Conservation (phyloP, 108 stramenopile species). For the Cylindrotheca closterium region DNA sequence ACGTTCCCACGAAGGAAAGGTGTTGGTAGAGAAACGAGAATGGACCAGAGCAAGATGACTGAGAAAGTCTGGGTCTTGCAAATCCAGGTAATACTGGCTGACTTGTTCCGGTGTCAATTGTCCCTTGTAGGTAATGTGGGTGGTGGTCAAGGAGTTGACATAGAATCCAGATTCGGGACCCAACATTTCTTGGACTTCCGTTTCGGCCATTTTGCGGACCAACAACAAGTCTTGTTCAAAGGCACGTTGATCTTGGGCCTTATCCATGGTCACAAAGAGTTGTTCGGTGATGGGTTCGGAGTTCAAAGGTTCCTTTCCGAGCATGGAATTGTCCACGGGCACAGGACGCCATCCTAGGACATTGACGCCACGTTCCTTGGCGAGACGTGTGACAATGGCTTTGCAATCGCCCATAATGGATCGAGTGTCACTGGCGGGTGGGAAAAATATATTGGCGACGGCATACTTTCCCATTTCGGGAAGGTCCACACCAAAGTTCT, state of each 20-base stretch:
- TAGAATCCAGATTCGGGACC: constrained; percentile 90
- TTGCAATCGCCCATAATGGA: constrained; percentile 70
- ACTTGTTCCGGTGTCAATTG: constrained; percentile 95
- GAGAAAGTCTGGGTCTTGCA: constrained; percentile 81
- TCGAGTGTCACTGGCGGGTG: constrained; percentile 75
- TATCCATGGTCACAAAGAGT: constrained; percentile 64
- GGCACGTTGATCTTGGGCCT: constrained; percentile 25
- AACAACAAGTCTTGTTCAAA: constrained; percentile 94
- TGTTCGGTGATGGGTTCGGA: constrained; percentile 91
- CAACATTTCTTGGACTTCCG: constrained; percentile 72
- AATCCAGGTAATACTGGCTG: constrained; percentile 88
- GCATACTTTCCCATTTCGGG: constrained; percentile 88
- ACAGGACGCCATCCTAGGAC: constrained; percentile 89
- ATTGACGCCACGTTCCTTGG: constrained; percentile 73
- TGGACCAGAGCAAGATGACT: constrained; percentile 91
- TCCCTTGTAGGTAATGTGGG: constrained; percentile 95
- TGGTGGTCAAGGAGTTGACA: constrained; percentile 81
- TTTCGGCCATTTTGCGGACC: constrained; percentile 85
- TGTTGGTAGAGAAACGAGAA: constrained; percentile 94
- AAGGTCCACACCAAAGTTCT: constrained; percentile 72
- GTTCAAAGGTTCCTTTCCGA: constrained; percentile 88
- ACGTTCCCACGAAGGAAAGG: constrained; percentile 94
- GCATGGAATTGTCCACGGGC: constrained; percentile 87
- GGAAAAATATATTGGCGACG: constrained; percentile 94
- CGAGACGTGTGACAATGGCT: constrained; percentile 77